Conservation (phyloP, 1,284 basidiomycete genomes). For the Cronartium ribicola region DNA sequence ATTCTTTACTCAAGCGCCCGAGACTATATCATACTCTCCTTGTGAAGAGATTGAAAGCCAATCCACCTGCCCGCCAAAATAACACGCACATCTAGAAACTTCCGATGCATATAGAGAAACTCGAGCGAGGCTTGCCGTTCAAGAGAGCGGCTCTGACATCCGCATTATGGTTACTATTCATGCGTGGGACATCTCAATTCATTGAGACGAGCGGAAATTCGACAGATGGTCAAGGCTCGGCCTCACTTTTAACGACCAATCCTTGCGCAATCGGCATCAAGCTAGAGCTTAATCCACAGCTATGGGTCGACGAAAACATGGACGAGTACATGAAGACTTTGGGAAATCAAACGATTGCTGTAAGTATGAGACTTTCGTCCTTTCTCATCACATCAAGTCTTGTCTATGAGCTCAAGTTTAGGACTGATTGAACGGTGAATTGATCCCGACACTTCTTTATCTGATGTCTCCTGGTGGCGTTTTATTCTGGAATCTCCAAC, state of each 20-base stretch:
- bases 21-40: too few species aligned
- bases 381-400: neutral
- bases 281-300: constrained; percentile 12
- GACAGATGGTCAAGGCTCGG: neutral
- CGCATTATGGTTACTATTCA: neutral
- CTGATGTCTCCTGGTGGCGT: neutral
- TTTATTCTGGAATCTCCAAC: neutral
- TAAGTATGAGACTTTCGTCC: neutral
- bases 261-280: constrained; percentile 16
- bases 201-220: neutral
- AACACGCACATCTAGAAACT: too few species aligned
- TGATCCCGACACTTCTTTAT: neutral
- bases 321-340: constrained; percentile 14
- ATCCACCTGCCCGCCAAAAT: too few species aligned
- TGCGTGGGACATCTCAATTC: neutral
- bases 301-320: constrained; percentile 12
- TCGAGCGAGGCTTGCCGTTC: too few species aligned
- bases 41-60: too few species aligned
- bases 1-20: too few species aligned
- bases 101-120: too few species aligned
- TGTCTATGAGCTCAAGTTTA: neutral
- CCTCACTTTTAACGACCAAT: constrained; percentile 6
- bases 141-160: neutral
- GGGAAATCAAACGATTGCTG: constrained; percentile 14
- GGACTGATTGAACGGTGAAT: too few species aligned